Percentiles rank a stretch among this genome's conserved stretches.
phyloP scores from a whole-genome alignment of 2,329 filamentous ascomycete genomes.

The Mycosphaerella arachidis region DNA sequence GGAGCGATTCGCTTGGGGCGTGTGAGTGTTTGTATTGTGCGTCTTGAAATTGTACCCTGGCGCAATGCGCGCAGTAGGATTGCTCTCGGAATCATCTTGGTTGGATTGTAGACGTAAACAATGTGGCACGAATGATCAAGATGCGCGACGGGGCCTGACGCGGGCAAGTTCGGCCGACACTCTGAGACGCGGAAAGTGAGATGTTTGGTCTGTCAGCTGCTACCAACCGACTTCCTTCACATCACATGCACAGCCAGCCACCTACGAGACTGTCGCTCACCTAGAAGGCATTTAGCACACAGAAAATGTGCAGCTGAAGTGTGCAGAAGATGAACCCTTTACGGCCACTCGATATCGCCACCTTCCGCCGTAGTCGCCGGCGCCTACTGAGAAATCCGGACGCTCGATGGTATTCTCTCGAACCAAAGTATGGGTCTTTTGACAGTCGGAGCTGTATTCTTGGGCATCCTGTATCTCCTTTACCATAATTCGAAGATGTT shows the following conservation, averaged over 20 bases:
- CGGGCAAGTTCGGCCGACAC: not conserved
- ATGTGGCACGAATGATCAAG: not conserved
- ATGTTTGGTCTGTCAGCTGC: not conserved
- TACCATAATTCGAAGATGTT: slow-evolving; percentile 31
- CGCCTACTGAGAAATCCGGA: slow-evolving; percentile 10
- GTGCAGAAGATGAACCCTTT: slow-evolving; percentile 1
- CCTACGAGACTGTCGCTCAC: not conserved
- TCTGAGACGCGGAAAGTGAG: not conserved
- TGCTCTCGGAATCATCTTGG: slow-evolving; percentile 22
- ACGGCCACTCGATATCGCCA: not conserved
- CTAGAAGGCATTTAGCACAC: not conserved
- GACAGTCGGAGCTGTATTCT: slow-evolving; percentile 27
- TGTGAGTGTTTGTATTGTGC: slow-evolving; percentile 18
- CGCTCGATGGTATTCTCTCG: slow-evolving; percentile 7
- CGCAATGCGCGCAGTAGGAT: slow-evolving; percentile 18
- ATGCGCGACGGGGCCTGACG: too few relatives aligned
- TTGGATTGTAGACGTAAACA: not conserved
- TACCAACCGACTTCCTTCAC: not conserved
- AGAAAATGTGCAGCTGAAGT: not conserved
- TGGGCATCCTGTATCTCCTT: not conserved
- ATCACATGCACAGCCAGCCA: not conserved
- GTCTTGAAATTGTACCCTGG: slow-evolving; percentile 15
- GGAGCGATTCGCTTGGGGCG: slow-evolving; percentile 7
- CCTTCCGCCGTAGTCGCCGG: not conserved
- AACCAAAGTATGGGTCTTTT: slow-evolving; percentile 39